Percentiles rank a stretch among this genome's conserved stretches.
Evolutionary conservation across 2,329 filamentous ascomycete genomes (phyloP).

Genomic region (Blastomyces percursus): DNA sequence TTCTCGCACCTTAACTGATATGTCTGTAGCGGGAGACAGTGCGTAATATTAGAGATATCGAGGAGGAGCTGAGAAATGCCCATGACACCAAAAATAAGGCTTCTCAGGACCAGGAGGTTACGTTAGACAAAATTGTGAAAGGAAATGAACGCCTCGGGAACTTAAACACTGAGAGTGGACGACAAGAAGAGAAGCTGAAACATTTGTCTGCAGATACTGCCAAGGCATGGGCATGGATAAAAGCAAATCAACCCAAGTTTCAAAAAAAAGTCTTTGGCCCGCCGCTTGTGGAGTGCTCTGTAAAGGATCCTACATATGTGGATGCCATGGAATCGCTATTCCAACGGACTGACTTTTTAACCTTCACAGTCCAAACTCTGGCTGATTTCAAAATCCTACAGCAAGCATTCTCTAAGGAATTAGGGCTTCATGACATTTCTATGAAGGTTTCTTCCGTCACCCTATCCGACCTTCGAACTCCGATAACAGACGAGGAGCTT

Average conservation of each 20-base stretch:
- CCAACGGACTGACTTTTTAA: slow-evolving; percentile 42
- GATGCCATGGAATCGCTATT: slow-evolving; percentile 50
- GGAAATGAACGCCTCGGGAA: slow-evolving; percentile 42
- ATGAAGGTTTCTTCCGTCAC: slow-evolving; percentile 53
- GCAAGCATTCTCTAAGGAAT: slow-evolving; percentile 48
- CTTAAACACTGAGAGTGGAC: slow-evolving; percentile 64
- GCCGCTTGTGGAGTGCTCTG: slow-evolving; percentile 65
- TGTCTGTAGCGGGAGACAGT: slow-evolving; percentile 45
- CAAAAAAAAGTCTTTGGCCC: slow-evolving; percentile 70
- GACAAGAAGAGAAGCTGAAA: slow-evolving; percentile 57
- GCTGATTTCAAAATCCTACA: slow-evolving; percentile 66
- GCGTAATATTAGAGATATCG: slow-evolving; percentile 27
- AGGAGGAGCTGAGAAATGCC: slow-evolving; percentile 33
- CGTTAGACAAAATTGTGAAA: slow-evolving; percentile 29
- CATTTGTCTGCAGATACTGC: slow-evolving; percentile 52
- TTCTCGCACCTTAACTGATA: slow-evolving; percentile 19
- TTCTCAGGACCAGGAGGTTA: slow-evolving; percentile 26
- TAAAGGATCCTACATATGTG: slow-evolving; percentile 60
- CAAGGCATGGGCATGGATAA: slow-evolving; percentile 70
- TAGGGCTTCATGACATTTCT: slow-evolving; percentile 59
- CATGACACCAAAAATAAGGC: slow-evolving; percentile 24
- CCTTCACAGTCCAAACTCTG: slow-evolving; percentile 64
- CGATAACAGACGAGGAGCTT: slow-evolving; percentile 47
- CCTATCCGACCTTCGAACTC: slow-evolving; percentile 45
- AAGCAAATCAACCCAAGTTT: slow-evolving; percentile 57